Evolutionary conservation across 2,329 filamentous ascomycete species (phyloP), one percentile per base, ranked within the genome.

Genomic region (Leptosphaerulina australis): DNA sequence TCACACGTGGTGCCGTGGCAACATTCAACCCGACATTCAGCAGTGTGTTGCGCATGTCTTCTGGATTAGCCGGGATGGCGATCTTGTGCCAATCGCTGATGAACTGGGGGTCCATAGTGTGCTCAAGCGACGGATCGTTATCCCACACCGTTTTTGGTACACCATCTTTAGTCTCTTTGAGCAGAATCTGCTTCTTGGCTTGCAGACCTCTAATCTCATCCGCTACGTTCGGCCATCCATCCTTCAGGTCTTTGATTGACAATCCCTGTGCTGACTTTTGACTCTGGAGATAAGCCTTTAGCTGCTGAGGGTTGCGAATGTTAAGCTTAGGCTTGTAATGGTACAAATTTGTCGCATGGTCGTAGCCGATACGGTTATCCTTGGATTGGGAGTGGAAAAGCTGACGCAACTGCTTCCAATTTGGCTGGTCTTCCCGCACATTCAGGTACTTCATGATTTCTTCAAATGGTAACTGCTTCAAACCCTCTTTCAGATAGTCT

Each of bases 181-280:
- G 90, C 26, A 97, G 81, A 35, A 97, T 81, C 72, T 88, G 87
- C 67, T 92, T 87, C 69, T 89, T 83, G 30, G 75, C 76, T 77
- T 97, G 93, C 41, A 99, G 81, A 60, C 83, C 80, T 56, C 88
- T 83, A 69, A 99, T 88, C 8, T 88, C 83, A 15, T 87, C 83
- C 53, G 92, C 86, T 66, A 91, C 95, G 63, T 88, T 87, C 18
- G 88, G 86, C 94, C 94, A 99, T 56, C 94, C 94, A 70, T 99
- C 94, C 75, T 96, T 96, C 55, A 99, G 82, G 64, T 97, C 91
- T 71, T 91, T 91, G 56, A 97, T 90, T 28, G 81, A 82, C 45
- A 97, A 83, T 10, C 90, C 91, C 58, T 88, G 85, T 1, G 90
- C 89, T 51, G 91, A 91, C 43, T 84, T 85, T 74, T 92, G 91